Evolutionary conservation across 2,329 filamentous ascomycete species (phyloP), one percentile per base, ranked within the genome.

Genomic region (Microsporum audouinii): DNA sequence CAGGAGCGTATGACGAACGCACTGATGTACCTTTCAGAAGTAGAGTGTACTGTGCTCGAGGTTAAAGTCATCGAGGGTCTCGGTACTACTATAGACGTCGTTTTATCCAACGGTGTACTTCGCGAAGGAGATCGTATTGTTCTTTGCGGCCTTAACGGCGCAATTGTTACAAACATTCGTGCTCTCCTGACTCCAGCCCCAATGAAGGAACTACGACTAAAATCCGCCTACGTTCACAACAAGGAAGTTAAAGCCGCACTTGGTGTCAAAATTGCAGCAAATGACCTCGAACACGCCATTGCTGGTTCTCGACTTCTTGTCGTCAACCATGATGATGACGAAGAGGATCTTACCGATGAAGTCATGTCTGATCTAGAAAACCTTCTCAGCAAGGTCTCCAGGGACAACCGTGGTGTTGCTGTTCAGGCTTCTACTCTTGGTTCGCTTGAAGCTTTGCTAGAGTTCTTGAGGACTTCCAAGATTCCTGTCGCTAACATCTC

Each of bases 41-140:
- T 97, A 31, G 91, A 99, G 77, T 94, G 91, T 74, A 99, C 94
- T 5, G 92, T 99, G 57, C 86, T 99, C 47, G 94, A 99, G 79
- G 94, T 99, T 75, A 99, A 99, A 84, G 89, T 95, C 57, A 96
- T 99, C 65, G 94, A 99, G 75, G 95, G 94, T 77, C 91, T 99
- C 65, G 94, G 94, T 72, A 99, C 96, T 75, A 99, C 94, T 53
- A 97, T 99, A 69, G 94, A 99, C 73, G 92, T 99, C 65, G 88
- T 99, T 68, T 78, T 99, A 60, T 95, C 90, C 62, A 99, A 99
- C 77, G 94, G 94, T 84, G 87, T 96, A 63, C 81, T 99, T 56
- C 85, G 86, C 64, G 94, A 99, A 78, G 94, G 94, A 65, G 94
- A 99, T 75, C 87, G 91, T 41, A 90, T 99, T 69, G 89, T 97